Conservation (phyloP, 805 yeast genomes). For the Kuraishia floccosa region DNA sequence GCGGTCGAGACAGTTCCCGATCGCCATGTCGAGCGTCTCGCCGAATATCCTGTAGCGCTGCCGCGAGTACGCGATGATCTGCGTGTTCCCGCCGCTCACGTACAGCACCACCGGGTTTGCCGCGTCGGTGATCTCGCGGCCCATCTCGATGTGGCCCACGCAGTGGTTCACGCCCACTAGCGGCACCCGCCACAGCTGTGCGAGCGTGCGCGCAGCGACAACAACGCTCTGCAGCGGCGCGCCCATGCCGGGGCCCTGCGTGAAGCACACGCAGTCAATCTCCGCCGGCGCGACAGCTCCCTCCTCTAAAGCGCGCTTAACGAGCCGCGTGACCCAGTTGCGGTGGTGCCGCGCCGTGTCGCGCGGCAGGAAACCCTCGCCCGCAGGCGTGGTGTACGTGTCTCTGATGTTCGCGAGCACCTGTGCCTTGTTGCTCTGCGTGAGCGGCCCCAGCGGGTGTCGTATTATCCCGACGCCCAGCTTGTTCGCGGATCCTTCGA, state of each 20-base stretch:
- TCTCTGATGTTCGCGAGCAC: slow-evolving; percentile 88
- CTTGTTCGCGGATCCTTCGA: slow-evolving; percentile 97
- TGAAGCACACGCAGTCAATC: slow-evolving; percentile 78
- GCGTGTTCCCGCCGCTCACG: slow-evolving; percentile 98
- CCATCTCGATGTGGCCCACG: slow-evolving; percentile 98
- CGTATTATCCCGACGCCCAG: slow-evolving; percentile 87
- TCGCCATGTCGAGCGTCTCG: slow-evolving; percentile 96
- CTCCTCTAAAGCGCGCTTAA: slow-evolving; percentile 53
- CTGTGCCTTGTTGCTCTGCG: slow-evolving; percentile 50
- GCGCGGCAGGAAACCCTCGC: slow-evolving; percentile 93
- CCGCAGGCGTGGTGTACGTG: slow-evolving; percentile 94
- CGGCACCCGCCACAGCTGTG: slow-evolving; percentile 74
- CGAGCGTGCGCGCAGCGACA: slow-evolving; percentile 79
- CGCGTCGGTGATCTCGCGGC: slow-evolving; percentile 96
- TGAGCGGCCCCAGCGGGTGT: slow-evolving; percentile 53
- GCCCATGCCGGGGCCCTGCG: slow-evolving; percentile 99
- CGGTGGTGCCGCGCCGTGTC: slow-evolving; percentile 96
- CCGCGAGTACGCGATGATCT: slow-evolving; percentile 91
- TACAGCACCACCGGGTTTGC: slow-evolving; percentile 93
- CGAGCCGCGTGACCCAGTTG: slow-evolving; percentile 81
- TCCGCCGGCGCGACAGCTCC: slow-evolving; percentile 39
- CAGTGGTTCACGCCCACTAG: slow-evolving; percentile 95
- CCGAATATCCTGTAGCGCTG: slow-evolving; percentile 96
- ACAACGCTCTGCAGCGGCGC: slow-evolving; percentile 94
- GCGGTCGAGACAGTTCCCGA: slow-evolving; percentile 92